Evolutionary conservation across 169 alveolate species (phyloP), one percentile per base, ranked within the genome.

Genomic region (Plasmodium falciparum): DNA sequence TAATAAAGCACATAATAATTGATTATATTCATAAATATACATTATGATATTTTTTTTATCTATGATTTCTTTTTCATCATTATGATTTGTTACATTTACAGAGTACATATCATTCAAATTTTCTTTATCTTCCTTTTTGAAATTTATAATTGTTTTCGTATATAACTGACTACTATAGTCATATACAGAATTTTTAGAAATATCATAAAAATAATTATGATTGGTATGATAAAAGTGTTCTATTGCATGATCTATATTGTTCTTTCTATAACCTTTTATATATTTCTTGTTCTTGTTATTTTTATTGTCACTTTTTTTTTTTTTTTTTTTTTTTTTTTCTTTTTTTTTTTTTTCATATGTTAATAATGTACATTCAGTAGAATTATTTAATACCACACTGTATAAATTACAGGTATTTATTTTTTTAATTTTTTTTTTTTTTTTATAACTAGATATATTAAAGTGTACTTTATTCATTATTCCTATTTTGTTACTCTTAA

Each of bases 91-190:
- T 26, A 65, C 52, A 76, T 76, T 76, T 58, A 67, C 71, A 58
- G 89, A 13, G 67, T 76, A 65, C 17, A 76, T 65, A 20, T 76
- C 52, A 63, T 76, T 63, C 6, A 76, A 62, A 39, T 39, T 39
- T 24, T 65, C 61, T 65, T 76, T 76, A 63, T 76, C 66, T 65
- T 69, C 78, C 39, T 22, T 76, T 76, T 76, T 76, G 63, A 76
- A 76, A 65, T 76, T 76, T 76, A 76, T 76, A 49, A 76, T 63
- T 65, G 49, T 76, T 76, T 47, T 76, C 52, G 66, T 76, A 52
- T 76, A 76, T 70, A 76, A 11, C 56, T 76, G 22, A 43, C 89
- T 76, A 58, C 89, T 76, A 69, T 76, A 76, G 66, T 76, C 89
- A 58, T 63, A 76, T 15, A 76, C 71, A 3, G 89, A 76, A 65